Base-by-base conservation (phyloP, 2,329 filamentous ascomycete genomes). In the Hysterium pulicare region DNA sequence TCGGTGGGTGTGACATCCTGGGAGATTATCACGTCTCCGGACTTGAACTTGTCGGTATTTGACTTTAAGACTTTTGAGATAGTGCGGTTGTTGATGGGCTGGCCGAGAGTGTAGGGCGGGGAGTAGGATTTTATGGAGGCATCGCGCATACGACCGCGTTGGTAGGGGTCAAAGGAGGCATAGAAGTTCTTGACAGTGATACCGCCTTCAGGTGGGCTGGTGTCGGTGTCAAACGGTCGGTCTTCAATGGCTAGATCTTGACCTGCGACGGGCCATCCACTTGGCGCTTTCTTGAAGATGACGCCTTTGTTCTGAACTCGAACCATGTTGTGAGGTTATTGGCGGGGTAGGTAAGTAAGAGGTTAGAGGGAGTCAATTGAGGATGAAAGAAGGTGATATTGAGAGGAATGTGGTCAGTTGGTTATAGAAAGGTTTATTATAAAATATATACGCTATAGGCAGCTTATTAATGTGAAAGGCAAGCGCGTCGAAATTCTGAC, bases 91-190 rank as follows among this genome's bases (percentile, higher is more conserved):
- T 68, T 70, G 49, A 95, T 78, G 49, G 87, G 79, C 54, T 78
- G 68, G 61, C 76, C 74, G 35, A 87, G 65, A 13, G 74, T 62
- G 58, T 82, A 88, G 2, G 84, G 67, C 1, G 83, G 73, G 17
- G 73, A 64, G 72, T 90, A 93, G 8, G 86, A 89, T 69, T 85
- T 81, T 61, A 70, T 57, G 26, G 72, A 64, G 5, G 85, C 61
- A 36, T 74, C 68, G 36, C 87, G 83, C 86, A 95, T 90, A 53
- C 81, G 79, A 47, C 85, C 86, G 44, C 90, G 85, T 73, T 87
- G 81, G 72, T 94, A 95, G 2, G 89, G 89, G 67, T 95, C 89
- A 70, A 85, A 85, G 31, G 86, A 90, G 50, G 82, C 75, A 66
- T 86, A 88, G 58, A 84, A 77, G 54, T 85, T 79, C 70, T 88